A percentile compares a stretch with the other conserved stretches of the same genome.
Conservation (phyloP, 305 asterid genomes). For the Plantago lanceolata region DNA sequence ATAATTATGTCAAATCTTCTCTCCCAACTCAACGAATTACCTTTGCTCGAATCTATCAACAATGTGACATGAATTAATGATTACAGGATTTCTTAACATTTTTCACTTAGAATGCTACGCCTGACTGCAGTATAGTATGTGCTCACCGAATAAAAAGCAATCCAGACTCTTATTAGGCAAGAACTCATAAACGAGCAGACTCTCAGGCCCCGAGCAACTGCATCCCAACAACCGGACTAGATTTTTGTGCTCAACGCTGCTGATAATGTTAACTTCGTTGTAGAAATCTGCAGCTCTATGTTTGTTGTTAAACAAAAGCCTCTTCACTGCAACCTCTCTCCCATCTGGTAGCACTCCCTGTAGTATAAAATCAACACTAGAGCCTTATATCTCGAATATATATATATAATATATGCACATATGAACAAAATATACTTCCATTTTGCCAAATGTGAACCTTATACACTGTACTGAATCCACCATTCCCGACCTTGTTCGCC, state of each 20-base stretch:
- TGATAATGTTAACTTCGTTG: constrained; percentile 82
- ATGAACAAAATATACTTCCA: neutral
- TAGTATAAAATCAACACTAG: neutral
- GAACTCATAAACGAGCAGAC: constrained; percentile 74
- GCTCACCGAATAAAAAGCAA: constrained; percentile 61
- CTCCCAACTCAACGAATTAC: constrained; percentile 65
- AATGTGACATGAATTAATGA: neutral
- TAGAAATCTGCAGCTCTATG: constrained; percentile 78
- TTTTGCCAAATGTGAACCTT: constrained; percentile 28
- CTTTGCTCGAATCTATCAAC: constrained; percentile 8
- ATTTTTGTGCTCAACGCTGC: constrained; percentile 68
- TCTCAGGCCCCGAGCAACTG: constrained; percentile 79
- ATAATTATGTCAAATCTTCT: constrained; percentile 61
- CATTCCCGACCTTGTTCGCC: constrained; percentile 71
- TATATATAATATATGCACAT: no score
- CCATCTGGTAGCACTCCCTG: constrained; percentile 86
- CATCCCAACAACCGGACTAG: constrained; percentile 73
- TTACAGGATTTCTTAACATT: neutral
- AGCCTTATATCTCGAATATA: neutral
- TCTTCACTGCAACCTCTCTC: constrained; percentile 77
- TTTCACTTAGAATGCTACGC: neutral
- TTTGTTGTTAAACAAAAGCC: constrained; percentile 67
- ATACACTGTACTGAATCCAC: constrained; percentile 67
- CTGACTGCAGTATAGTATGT: neutral
- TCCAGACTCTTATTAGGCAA: constrained; percentile 76